Evolutionary conservation across 2,329 filamentous ascomycete species (phyloP).

Genomic region (Fusarium dlaminii): DNA sequence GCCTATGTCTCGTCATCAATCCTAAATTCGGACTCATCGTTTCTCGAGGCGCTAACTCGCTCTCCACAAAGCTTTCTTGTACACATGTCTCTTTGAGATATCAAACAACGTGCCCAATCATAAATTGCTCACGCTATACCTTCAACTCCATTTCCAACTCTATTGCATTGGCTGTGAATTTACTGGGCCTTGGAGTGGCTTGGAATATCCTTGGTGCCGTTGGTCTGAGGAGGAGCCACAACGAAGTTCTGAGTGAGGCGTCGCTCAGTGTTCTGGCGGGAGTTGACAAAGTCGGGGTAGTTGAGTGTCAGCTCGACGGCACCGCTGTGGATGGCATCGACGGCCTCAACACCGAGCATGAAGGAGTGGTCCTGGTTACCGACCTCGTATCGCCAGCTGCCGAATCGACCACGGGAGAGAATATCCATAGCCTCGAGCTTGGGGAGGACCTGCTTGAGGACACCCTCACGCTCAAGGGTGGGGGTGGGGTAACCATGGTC

Average conservation of each 20-base stretch:
- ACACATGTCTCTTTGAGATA: conserved; percentile 38
- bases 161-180: conserved; percentile 42
- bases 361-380: conserved; percentile 98
- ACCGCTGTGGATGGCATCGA: conserved; percentile 88
- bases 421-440: conserved; percentile 92
- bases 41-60: conserved; percentile 30
- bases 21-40: conserved; percentile 40
- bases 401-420: conserved; percentile 95
- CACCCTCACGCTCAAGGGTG: conserved; percentile 91
- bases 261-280: conserved; percentile 67
- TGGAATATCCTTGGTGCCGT: conserved; percentile 50
- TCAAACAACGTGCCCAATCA: conserved; percentile 35
- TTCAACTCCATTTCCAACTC: conserved; percentile 15
- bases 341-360: conserved; percentile 95
- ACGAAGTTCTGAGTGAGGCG: conserved; percentile 57
- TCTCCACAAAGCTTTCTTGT: conserved; percentile 36
- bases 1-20: conserved; percentile 38
- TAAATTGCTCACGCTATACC: conserved; percentile 25
- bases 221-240: conserved; percentile 50
- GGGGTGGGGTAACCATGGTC: conserved; percentile 99
- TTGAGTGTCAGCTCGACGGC: conserved; percentile 92
- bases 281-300: conserved; percentile 96
- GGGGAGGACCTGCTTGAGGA: conserved; percentile 90
- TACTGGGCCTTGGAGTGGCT: conserved; percentile 48
- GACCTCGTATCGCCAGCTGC: conserved; percentile 96